Evolutionary conservation across 2,329 filamentous ascomycete genomes (phyloP).

Genomic region (Microdochium nivale): DNA sequence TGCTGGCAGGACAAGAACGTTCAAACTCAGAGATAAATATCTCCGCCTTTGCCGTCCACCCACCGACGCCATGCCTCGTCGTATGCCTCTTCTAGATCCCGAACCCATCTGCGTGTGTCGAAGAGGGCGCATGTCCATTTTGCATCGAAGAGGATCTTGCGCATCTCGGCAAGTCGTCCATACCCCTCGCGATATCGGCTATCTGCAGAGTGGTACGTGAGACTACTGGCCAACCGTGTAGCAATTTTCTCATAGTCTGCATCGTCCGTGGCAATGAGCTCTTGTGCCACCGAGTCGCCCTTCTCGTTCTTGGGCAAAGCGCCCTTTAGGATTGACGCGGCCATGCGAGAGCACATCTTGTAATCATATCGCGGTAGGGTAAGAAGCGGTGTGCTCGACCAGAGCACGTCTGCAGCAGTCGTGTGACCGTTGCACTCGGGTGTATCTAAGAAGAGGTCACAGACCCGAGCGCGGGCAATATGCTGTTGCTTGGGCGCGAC

Average conservation of each 20-base stretch:
- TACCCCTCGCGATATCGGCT: constrained; percentile 41
- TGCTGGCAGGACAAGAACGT: not conserved
- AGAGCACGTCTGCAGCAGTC: constrained; percentile 90
- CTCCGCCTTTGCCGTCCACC: constrained; percentile 79
- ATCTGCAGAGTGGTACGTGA: constrained; percentile 46
- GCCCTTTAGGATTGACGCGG: constrained; percentile 84
- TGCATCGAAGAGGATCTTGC: constrained; percentile 72
- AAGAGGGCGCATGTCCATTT: constrained; percentile 86
- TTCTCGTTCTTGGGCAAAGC: constrained; percentile 66
- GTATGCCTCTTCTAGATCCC: constrained; percentile 82
- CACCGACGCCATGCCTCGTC: constrained; percentile 81
- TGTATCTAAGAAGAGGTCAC: constrained; percentile 92
- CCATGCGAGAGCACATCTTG: constrained; percentile 99
- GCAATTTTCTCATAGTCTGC: constrained; percentile 77
- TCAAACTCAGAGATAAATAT: constrained; percentile 64
- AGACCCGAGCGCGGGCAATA: constrained; percentile 83
- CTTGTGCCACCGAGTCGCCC: constrained; percentile 59
- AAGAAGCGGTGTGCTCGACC: constrained; percentile 89
- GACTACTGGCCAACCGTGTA: constrained; percentile 53
- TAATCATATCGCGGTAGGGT: constrained; percentile 88
- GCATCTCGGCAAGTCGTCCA: constrained; percentile 70
- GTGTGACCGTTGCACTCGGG: constrained; percentile 98
- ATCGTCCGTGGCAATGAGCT: constrained; percentile 72
- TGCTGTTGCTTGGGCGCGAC: constrained; percentile 93
- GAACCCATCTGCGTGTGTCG: constrained; percentile 84